A percentile compares a stretch with the other conserved stretches of the same genome.
phyloP scores from a whole-genome alignment of 768 basidiomycete genomes.

The Agaricus blazei region DNA sequence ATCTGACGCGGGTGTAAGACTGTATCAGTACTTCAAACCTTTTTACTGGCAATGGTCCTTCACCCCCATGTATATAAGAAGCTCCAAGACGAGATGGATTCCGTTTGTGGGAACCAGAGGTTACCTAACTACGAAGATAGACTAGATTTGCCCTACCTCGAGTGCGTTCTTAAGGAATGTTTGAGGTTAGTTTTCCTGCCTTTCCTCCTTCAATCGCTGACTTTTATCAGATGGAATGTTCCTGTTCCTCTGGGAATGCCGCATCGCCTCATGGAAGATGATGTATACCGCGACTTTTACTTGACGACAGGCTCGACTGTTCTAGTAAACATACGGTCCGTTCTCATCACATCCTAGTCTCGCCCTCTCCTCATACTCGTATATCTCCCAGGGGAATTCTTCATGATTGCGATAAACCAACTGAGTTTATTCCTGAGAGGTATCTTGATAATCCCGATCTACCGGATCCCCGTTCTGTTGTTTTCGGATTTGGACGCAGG shows the following conservation, averaged over 20 bases:
- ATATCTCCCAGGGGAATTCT: constrained; percentile 31
- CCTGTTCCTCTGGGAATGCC: constrained; percentile 47
- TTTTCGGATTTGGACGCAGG: constrained; percentile 59
- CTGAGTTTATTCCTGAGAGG: constrained; percentile 45
- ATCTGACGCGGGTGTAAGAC: constrained; percentile 32
- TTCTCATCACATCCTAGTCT: constrained; percentile 6
- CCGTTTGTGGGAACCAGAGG: constrained; percentile 35
- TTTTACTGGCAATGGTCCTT: constrained; percentile 50
- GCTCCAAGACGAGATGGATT: constrained; percentile 49
- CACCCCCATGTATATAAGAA: constrained; percentile 44
- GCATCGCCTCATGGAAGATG: constrained; percentile 47
- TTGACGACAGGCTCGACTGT: constrained; percentile 42
- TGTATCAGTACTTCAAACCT: constrained; percentile 41
- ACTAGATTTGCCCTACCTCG: constrained; percentile 40
- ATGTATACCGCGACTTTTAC: constrained; percentile 40
- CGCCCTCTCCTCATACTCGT: not conserved
- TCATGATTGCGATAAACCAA: constrained; percentile 39
- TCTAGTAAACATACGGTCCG: constrained; percentile 40
- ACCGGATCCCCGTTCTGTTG: constrained; percentile 40
- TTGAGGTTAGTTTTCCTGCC: constrained; percentile 29
- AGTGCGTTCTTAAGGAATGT: constrained; percentile 42
- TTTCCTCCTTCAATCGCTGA: not conserved
- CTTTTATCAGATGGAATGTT: constrained; percentile 36
- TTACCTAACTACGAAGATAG: constrained; percentile 44
- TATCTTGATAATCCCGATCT: constrained; percentile 33